Evolutionary conservation across 2,329 filamentous ascomycete genomes (phyloP), one percentile per base, ranked within the genome.

Genomic region (Alternaria gansuensis): DNA sequence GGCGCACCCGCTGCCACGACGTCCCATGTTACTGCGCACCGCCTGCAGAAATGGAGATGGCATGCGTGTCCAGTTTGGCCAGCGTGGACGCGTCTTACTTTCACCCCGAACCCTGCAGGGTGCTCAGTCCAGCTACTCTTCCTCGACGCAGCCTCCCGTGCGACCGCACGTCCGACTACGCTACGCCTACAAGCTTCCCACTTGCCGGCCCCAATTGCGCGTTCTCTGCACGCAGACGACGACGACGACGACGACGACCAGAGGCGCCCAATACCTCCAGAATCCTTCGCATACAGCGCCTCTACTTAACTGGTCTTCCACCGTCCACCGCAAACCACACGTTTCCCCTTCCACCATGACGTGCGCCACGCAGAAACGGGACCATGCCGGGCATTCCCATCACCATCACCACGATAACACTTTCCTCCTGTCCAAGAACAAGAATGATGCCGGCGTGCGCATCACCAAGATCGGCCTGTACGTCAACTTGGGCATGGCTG

Each of bases 401-500:
- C 80, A 82, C 70, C 90, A 94, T 72, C 88, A 93, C 75, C 91
- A 95, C 77, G 92, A 97, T 79, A 95, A 92, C 79, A 86, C 88
- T 40, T 95, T 92, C 75, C 84, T 96, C 49, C 90, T 88, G 4
- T 94, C 91, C 6, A 84, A 83, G 64, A 92, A 96, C 80, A 95
- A 92, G 80, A 90, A 91, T 67, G 95, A 99, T 79, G 93, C 95
- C 49, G 92, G 92, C 66, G 96, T 97, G 70, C 89, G 93, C 71
- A 97, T 97, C 74, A 99, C 95, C 51, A 85, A 92, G 65, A 90
- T 98, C 70, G 92, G 92, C 26, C 84, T 96, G 44, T 90, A 89
- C 73, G 92, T 93, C 68, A 99, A 99, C 77, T 83, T 98, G 52
- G 89, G 88, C 74, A 98, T 99, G 93, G 95, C 94, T 49, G 83